Percentiles rank a stretch among this genome's conserved stretches.
Conservation (phyloP, 805 yeast genomes). For the Cyberlindnera sargentensis region DNA sequence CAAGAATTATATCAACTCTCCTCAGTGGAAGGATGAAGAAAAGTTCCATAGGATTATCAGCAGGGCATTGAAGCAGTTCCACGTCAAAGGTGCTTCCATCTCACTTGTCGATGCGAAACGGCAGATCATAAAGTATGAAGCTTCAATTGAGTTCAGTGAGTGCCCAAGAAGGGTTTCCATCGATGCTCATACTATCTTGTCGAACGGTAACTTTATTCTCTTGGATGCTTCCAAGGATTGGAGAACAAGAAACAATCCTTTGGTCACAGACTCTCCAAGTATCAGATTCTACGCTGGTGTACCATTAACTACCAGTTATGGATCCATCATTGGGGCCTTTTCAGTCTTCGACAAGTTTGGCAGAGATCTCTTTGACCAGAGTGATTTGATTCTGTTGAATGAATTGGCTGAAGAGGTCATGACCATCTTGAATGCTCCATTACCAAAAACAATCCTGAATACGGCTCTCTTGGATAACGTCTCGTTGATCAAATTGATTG, state of each 20-base stretch:
- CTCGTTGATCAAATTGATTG: conserved; percentile 29
- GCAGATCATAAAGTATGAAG: conserved; percentile 44
- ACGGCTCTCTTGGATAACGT: background rate
- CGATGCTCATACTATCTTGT: conserved; percentile 64
- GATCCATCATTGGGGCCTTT: conserved; percentile 47
- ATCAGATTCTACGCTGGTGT: conserved; percentile 62
- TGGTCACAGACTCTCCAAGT: conserved; percentile 54
- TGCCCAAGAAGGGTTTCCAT: conserved; percentile 51
- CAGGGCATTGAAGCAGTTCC: conserved; percentile 34
- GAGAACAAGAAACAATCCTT: conserved; percentile 57
- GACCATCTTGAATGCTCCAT: conserved; percentile 32
- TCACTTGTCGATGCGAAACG: conserved; percentile 45
- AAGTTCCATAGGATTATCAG: conserved; percentile 33
- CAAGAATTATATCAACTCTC: conserved; percentile 29
- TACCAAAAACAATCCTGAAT: conserved; percentile 5
- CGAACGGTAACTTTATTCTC: conserved; percentile 46
- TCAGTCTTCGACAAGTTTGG: conserved; percentile 49
- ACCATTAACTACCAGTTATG: conserved; percentile 38
- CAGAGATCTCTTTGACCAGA: conserved; percentile 30
- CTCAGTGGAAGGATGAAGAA: conserved; percentile 42
- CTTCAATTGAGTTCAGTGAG: conserved; percentile 39
- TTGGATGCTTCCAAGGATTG: conserved; percentile 62
- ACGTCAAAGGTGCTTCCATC: conserved; percentile 47
- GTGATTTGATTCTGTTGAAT: conserved; percentile 30
- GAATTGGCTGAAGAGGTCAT: conserved; percentile 35